phyloP scores from a whole-genome alignment of 108 stramenopile species.

The Cyclostephanos tholiformis region DNA sequence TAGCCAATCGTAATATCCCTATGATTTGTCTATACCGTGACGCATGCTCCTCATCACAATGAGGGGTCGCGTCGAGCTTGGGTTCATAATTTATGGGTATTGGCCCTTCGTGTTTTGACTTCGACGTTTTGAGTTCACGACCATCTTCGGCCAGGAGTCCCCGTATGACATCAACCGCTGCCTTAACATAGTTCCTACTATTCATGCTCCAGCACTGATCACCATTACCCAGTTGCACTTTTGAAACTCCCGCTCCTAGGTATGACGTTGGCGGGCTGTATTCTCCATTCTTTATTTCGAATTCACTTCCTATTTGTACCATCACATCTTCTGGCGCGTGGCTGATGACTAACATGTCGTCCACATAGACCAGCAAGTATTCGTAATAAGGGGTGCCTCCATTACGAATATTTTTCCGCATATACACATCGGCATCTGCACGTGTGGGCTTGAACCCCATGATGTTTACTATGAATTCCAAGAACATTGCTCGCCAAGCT shows the following conservation, averaged over 20 bases:
- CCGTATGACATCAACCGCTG: conserved; percentile 15
- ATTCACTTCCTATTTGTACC: conserved; percentile 12
- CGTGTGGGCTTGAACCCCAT: too few relatives aligned
- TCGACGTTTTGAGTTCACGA: conserved; percentile 5
- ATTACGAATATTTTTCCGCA: too few relatives aligned
- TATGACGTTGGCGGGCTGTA: conserved; percentile 14
- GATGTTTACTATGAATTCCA: too few relatives aligned
- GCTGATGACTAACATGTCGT: conserved; percentile 14
- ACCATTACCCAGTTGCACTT: conserved; percentile 6
- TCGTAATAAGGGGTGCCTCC: too few relatives aligned
- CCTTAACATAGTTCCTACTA: conserved; percentile 10
- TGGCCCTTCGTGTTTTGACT: conserved; percentile 9
- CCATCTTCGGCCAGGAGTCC: conserved; percentile 14
- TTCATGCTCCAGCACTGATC: conserved; percentile 1
- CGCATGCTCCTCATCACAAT: too few relatives aligned
- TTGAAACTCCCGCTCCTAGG: conserved; percentile 12
- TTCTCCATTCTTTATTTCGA: conserved; percentile 17
- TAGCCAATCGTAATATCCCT: too few relatives aligned
- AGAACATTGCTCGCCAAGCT: too few relatives aligned
- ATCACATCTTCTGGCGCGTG: conserved; percentile 12
- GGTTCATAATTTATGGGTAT: conserved; percentile 14
- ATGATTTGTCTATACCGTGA: too few relatives aligned
- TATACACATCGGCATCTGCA: too few relatives aligned
- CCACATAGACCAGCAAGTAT: too few relatives aligned
- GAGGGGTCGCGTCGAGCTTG: too few relatives aligned